Conservation (phyloP, 2,329 filamentous ascomycete species). For the Sporothrix pseudoabietina region DNA sequence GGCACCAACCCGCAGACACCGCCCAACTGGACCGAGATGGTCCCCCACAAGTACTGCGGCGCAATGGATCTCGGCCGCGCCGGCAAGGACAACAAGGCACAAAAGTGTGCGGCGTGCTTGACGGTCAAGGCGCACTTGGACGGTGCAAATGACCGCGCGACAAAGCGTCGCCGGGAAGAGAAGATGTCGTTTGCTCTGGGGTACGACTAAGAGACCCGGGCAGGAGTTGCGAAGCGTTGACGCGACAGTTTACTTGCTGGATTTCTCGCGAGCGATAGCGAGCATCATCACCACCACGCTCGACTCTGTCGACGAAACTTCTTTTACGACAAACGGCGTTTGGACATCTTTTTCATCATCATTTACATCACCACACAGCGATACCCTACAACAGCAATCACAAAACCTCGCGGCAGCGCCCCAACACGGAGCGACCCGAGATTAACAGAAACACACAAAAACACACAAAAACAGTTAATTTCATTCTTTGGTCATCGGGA, state of each 20-base stretch:
- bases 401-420: neutral
- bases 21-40: conserved; percentile 32
- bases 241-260: neutral
- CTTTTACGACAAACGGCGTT: neutral
- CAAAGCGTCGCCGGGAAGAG: conserved; percentile 27
- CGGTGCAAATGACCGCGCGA: conserved; percentile 15
- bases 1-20: conserved; percentile 26
- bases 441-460: neutral
- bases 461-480: neutral
- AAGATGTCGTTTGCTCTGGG: conserved; percentile 31
- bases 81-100: conserved; percentile 32
- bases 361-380: neutral
- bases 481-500: neutral
- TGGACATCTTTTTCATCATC: neutral
- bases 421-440: neutral
- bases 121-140: conserved; percentile 29
- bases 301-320: neutral
- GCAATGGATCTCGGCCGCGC: conserved; percentile 30
- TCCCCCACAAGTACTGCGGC: conserved; percentile 33
- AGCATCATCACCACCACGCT: neutral
- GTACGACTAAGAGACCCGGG: neutral
- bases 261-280: neutral
- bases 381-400: neutral
- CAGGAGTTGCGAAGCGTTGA: neutral
- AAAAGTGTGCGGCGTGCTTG: conserved; percentile 30